phyloP scores from a whole-genome alignment of 768 basidiomycete genomes.

The Chalciporus sphaerocephalus region DNA sequence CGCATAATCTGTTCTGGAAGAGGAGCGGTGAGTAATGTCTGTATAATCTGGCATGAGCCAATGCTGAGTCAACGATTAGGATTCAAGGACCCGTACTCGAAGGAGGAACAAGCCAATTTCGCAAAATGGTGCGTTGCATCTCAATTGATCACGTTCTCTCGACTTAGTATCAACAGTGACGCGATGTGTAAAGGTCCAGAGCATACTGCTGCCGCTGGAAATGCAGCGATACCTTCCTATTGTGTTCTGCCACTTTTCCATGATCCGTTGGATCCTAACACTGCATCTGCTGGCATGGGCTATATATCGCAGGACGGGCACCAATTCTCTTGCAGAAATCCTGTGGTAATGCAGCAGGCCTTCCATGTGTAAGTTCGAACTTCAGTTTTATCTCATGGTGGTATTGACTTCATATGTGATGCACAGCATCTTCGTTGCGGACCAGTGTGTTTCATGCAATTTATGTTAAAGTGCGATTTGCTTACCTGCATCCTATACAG shows the following conservation, averaged over 20 bases:
- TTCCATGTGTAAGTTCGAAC: constrained; percentile 52
- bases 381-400: background rate
- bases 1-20: constrained; percentile 54
- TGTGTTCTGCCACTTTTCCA: constrained; percentile 56
- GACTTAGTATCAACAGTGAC: constrained; percentile 33
- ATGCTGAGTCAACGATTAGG: constrained; percentile 29
- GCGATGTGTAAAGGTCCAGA: constrained; percentile 50
- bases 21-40: constrained; percentile 42
- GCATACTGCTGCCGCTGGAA: constrained; percentile 38
- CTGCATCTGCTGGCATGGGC: constrained; percentile 32
- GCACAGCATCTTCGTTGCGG: constrained; percentile 51
- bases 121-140: constrained; percentile 43
- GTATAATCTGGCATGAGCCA: too few species aligned
- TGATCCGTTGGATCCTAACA: constrained; percentile 28
- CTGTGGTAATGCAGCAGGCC: constrained; percentile 46
- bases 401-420: background rate
- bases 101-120: constrained; percentile 53
- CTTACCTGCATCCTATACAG: constrained; percentile 23
- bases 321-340: constrained; percentile 50
- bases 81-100: constrained; percentile 61
- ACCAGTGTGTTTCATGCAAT: constrained; percentile 31
- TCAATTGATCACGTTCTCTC: background rate
- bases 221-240: constrained; percentile 46
- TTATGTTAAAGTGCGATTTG: background rate
- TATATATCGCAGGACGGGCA: constrained; percentile 58